phyloP scores from a whole-genome alignment of 306 rosid genomes.

The Fagus crenata region DNA sequence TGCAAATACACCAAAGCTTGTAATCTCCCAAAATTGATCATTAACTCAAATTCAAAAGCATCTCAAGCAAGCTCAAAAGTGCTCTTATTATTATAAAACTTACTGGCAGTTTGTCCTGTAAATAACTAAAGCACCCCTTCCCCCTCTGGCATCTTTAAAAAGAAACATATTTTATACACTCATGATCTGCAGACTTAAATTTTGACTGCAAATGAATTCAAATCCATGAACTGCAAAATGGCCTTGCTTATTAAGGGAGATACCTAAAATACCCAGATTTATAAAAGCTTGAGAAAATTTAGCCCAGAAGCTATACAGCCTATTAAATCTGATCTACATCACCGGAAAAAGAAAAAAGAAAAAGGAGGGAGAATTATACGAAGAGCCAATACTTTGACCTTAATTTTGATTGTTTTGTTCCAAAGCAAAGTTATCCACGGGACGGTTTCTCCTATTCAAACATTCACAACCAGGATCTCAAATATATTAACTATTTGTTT shows the following conservation, averaged over 20 bases:
- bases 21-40: background rate
- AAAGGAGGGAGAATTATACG: background rate
- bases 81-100: background rate
- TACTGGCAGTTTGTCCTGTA: background rate
- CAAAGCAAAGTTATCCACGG: too few relatives aligned
- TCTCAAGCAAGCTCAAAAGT: background rate
- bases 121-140: background rate
- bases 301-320: background rate
- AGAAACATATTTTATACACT: background rate
- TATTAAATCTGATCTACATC: background rate
- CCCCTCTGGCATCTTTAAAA: background rate
- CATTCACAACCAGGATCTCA: too few relatives aligned
- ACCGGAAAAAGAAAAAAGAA: too few relatives aligned
- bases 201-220: background rate
- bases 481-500: too few relatives aligned
- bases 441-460: too few relatives aligned
- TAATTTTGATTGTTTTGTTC: too few relatives aligned
- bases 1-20: background rate
- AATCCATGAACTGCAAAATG: background rate
- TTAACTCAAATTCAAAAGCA: background rate
- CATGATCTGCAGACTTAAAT: background rate
- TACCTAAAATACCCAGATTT: background rate
- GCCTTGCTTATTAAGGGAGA: background rate
- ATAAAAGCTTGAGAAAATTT: background rate
- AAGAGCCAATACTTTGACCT: background rate